Evolutionary conservation across 208 protist species (phyloP).

Genomic region (Trypanosoma platydactyli): DNA sequence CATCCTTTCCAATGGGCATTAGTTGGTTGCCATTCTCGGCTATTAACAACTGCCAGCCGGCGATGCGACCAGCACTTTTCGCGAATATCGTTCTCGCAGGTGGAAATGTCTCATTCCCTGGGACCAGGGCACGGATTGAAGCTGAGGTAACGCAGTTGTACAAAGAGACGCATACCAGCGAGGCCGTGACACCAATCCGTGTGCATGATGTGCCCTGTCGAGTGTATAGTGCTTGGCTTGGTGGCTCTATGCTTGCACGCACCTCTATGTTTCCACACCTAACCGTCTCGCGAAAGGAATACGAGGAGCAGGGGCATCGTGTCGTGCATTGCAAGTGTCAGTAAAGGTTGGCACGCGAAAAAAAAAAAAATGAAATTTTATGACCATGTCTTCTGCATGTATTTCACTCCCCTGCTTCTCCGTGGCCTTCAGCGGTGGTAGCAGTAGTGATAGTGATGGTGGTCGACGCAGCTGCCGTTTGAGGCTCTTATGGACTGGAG

Average conservation of each 20-base stretch:
- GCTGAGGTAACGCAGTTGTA: constrained; percentile 88
- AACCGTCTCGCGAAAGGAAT: constrained; percentile 78
- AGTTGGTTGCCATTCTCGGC: constrained; percentile 90
- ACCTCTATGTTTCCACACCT: constrained; percentile 88
- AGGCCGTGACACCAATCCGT: constrained; percentile 74
- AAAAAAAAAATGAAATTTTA: not conserved
- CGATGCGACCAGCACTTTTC: constrained; percentile 90
- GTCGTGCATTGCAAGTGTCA: constrained; percentile 90
- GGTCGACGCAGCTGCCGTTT: too few species aligned
- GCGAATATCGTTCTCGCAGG: constrained; percentile 93
- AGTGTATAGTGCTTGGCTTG: constrained; percentile 84
- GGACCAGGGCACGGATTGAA: constrained; percentile 80
- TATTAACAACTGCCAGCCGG: constrained; percentile 91
- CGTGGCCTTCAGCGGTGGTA: too few species aligned
- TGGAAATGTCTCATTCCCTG: constrained; percentile 86
- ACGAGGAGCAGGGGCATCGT: constrained; percentile 81
- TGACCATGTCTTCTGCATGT: not conserved
- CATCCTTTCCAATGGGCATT: constrained; percentile 87
- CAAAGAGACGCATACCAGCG: constrained; percentile 80
- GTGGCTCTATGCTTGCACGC: constrained; percentile 79
- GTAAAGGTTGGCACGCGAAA: constrained; percentile 26
- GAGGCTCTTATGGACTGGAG: not conserved
- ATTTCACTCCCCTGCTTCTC: not conserved
- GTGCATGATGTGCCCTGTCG: constrained; percentile 72
- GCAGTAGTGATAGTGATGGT: too few species aligned